A percentile compares a stretch with the other conserved stretches of the same genome.
Conservation (phyloP, 768 basidiomycete species). For the Suillus weaverae region DNA sequence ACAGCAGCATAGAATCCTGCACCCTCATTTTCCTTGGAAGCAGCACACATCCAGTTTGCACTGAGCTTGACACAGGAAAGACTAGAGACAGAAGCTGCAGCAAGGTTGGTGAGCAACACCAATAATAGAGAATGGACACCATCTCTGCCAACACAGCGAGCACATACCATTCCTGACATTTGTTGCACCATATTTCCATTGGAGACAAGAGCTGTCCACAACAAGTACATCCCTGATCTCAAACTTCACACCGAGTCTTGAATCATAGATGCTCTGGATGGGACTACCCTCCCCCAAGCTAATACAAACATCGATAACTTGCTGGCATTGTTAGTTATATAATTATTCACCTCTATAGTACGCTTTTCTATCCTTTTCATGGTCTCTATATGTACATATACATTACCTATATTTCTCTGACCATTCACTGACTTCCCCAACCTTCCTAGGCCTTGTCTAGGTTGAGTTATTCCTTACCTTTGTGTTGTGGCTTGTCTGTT, state of each 20-base stretch:
- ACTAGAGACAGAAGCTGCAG: slow-evolving; percentile 71
- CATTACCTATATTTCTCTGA: no score
- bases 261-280: slow-evolving; percentile 95
- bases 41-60: slow-evolving; percentile 99
- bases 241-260: slow-evolving; percentile 84
- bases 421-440: no score
- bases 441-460: no score
- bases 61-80: slow-evolving; percentile 87
- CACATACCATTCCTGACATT: slow-evolving; percentile 97
- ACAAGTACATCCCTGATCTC: slow-evolving; percentile 93
- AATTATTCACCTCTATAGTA: no score
- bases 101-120: slow-evolving; percentile 92
- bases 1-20: slow-evolving; percentile 88
- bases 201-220: slow-evolving; percentile 92
- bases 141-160: slow-evolving; percentile 76
- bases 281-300: slow-evolving; percentile 61
- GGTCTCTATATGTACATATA: no score
- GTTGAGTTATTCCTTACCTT: no score
- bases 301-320: slow-evolving; percentile 93
- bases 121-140: slow-evolving; percentile 92
- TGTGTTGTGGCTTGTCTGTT: no score
- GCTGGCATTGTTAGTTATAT: no score
- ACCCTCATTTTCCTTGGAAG: slow-evolving; percentile 86
- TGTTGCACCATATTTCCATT: slow-evolving; percentile 99
- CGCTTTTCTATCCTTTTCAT: no score